phyloP scores from a whole-genome alignment of 1,139 yeast genomes.

The Suhomyces bribrorum region DNA sequence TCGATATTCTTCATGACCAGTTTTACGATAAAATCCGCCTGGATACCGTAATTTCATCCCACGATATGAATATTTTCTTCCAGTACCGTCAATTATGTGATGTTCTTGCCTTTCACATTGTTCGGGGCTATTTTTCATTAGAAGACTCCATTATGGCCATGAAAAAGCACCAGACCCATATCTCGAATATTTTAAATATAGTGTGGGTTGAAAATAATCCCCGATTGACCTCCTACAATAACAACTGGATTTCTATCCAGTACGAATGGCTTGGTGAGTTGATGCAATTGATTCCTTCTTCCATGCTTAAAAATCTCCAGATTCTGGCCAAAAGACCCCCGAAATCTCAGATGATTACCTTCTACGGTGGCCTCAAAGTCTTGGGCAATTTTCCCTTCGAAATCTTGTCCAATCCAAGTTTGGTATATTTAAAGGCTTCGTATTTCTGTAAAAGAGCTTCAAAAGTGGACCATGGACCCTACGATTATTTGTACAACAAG shows the following conservation, averaged over 20 bases:
- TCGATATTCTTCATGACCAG: slow-evolving; percentile 27
- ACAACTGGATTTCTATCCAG: slow-evolving; percentile 47
- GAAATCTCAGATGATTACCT: slow-evolving; percentile 9
- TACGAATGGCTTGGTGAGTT: slow-evolving; percentile 61
- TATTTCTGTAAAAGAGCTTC: slow-evolving; percentile 10
- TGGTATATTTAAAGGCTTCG: slow-evolving; percentile 31
- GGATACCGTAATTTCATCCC: slow-evolving; percentile 22
- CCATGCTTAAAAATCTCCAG: slow-evolving; percentile 24
- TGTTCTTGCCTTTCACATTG: slow-evolving; percentile 60
- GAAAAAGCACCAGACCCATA: slow-evolving; percentile 64
- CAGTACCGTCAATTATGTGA: slow-evolving; percentile 55
- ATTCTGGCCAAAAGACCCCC: slow-evolving; percentile 9
- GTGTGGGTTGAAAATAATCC: slow-evolving; percentile 9
- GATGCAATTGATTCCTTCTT: slow-evolving; percentile 45
- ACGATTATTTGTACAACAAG: slow-evolving; percentile 10
- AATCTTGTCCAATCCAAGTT: slow-evolving; percentile 32
- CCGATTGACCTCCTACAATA: slow-evolving; percentile 7
- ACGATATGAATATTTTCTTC: slow-evolving; percentile 30
- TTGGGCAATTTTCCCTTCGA: slow-evolving; percentile 25
- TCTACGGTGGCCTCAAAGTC: slow-evolving; percentile 39
- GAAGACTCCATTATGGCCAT: slow-evolving; percentile 62
- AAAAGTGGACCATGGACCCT: background rate
- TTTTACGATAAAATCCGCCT: slow-evolving; percentile 18
- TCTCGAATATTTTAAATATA: slow-evolving; percentile 39
- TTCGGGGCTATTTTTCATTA: slow-evolving; percentile 60